Percentiles rank a stretch among this genome's conserved stretches.
phyloP scores from a whole-genome alignment of 2,329 filamentous ascomycete species.

The Fusarium incarnatum region DNA sequence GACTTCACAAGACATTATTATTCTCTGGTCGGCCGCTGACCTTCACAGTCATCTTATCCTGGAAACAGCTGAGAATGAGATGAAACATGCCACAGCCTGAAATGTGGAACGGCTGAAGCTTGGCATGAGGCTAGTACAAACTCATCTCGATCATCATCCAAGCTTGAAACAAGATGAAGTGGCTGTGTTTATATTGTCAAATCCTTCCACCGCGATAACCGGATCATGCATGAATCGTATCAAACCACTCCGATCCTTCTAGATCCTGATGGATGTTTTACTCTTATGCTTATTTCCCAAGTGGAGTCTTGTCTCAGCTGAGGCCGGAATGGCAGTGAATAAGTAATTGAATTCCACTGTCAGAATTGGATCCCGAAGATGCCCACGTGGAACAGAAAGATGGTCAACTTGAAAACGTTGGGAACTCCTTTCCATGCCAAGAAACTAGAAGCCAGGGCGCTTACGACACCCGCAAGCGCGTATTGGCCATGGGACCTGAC shows the following conservation, averaged over 20 bases:
- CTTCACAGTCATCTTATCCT: background rate
- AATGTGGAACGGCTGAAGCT: background rate
- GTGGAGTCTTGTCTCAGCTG: background rate
- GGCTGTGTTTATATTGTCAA: background rate
- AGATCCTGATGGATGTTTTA: background rate
- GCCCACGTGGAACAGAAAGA: too few relatives aligned
- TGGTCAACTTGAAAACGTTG: too few relatives aligned
- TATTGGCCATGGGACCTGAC: background rate
- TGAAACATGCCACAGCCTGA: background rate
- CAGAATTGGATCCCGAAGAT: too few relatives aligned
- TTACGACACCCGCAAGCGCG: background rate
- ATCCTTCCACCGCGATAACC: background rate
- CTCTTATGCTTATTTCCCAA: background rate
- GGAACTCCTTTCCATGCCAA: slow-evolving; percentile 3
- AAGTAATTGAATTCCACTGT: background rate
- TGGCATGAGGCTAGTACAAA: background rate
- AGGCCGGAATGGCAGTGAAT: too few relatives aligned
- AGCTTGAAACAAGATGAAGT: background rate
- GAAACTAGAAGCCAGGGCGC: slow-evolving; percentile 2
- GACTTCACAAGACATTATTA: background rate
- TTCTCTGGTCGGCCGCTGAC: background rate
- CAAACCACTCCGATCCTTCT: background rate
- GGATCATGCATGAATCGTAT: background rate
- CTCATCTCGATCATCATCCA: background rate
- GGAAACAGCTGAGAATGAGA: slow-evolving; percentile 1